Percentiles rank a stretch among this genome's conserved stretches.
Evolutionary conservation across 345 rosid genomes (phyloP).

Genomic region (Draba incana): DNA sequence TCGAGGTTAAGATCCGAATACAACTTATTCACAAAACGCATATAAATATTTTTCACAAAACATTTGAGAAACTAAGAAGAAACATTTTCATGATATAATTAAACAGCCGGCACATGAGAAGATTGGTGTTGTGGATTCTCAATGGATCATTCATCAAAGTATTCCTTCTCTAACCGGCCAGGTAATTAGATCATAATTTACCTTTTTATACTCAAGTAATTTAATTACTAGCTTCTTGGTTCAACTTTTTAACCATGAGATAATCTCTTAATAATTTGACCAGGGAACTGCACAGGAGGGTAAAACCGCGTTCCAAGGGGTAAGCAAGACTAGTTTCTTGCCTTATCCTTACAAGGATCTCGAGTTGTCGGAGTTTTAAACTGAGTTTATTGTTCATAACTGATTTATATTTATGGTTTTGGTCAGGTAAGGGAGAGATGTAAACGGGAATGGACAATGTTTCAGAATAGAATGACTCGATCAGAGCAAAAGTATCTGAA

Average conservation of each 20-base stretch:
- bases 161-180: constrained; percentile 81
- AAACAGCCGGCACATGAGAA: constrained; percentile 93
- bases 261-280: constrained; percentile 3
- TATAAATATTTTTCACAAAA: neutral
- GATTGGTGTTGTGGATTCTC: constrained; percentile 97
- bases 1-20: constrained; percentile 58
- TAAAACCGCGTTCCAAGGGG: constrained; percentile 82
- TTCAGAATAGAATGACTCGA: constrained; percentile 55
- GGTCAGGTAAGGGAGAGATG: constrained; percentile 90
- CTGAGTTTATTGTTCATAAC: neutral
- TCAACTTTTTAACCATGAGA: constrained; percentile 4
- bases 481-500: constrained; percentile 70
- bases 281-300: constrained; percentile 71
- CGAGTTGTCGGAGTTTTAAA: neutral
- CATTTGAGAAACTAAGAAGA: constrained; percentile 5
- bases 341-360: constrained; percentile 12
- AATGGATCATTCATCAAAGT: constrained; percentile 89
- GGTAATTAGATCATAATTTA: constrained; percentile 45
- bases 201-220: neutral
- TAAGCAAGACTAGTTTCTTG: constrained; percentile 28
- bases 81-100: neutral
- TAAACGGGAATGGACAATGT: constrained; percentile 78
- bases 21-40: neutral
- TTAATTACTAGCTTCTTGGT: neutral
- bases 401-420: constrained; percentile 9